Base-by-base conservation (phyloP, 129 eudicot genomes). In the Heracleum sosnowskyi region DNA sequence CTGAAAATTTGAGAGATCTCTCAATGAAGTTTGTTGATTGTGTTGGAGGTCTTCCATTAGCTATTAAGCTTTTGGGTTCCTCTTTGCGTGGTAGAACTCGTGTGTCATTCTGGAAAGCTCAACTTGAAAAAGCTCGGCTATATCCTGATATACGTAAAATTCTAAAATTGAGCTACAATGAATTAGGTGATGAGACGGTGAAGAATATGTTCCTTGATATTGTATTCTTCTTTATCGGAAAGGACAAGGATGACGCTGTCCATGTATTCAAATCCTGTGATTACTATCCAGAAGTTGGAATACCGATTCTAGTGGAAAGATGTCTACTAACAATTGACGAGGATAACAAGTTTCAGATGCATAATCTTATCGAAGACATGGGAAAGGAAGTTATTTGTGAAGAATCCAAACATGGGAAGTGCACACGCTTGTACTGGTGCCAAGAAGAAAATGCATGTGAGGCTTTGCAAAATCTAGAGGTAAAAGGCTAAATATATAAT, bases 51-150 rank as follows among this genome's bases (percentile, higher is more conserved):
- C 55, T 16, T 47, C 84, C 87, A 7, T 37, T 84, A 75, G 85
- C 80, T 78, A 78, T 84, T 39, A 80, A 81, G 70, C 85, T 84
- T 5, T 47, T 81, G 68, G 87, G 87, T 66, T 74, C 88, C 26
- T 74, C 49, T 74, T 64, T 85, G 55, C 17, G 55, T 5, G 55
- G 55, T 4, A 47, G 55, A 5, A 17, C 55, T 2, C 24, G 17
- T 47, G 1, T 47, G 24, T 17, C 24, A 47, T 16, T 47, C 55
- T 47, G 55, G 55, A 17, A 47, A 47, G 55, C 24, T 16, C 17
- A 47, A 47, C 7, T 47, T 16, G 24, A 47, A 17, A 47, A 47
- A 17, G 7, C 17, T 17, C 22, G 7, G 4, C 0, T 2, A 47
- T 2, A 2, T 47, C 55, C 55, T 7, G 20, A 72, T 12, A 72